Evolutionary conservation across 257 asterid genomes (phyloP), one percentile per base, ranked within the genome.

Genomic region (Euphrasia confusa): DNA sequence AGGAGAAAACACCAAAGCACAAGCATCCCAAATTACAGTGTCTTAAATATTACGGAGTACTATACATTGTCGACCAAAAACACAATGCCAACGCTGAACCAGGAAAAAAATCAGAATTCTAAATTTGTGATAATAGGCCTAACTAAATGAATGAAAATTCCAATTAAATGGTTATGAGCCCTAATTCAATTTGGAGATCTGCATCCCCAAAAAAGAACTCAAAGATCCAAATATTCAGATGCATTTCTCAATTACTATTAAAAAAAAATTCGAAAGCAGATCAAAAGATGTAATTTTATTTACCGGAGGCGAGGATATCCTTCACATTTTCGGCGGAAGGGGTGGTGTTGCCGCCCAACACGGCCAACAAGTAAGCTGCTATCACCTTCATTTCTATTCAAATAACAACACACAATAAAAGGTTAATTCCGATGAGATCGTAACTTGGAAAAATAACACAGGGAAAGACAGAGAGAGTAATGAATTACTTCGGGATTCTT

Each of bases 341-440:
- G 54, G 52, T 2, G 73, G 78, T 6, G 62, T 78, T 81, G 62
- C 84, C 87, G 28, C 86, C 87, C 81, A 81, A 70, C 27, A 81
- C 78, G 26, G 81, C 87, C 77, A 81, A 74, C 76, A 81, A 61
- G 74, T 78, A 78, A 15, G 87, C 78, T 32, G 87, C 83, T 4
- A 78, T 30, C 40, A 75, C 58, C 84, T 81, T 81, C 87, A 81
- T 81, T 14, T 60, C 78, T 78, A 69, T 15, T 40, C 58, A 21
- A 73, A 58, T 52, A 3, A 47, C 17, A 47, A 32, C 15, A 66
- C 48, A 48, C 40, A 33, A 7, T 2, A 27, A 68, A 45, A 33
- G 24, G 21, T 6, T 7, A 48, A 48, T 15, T 13, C 21, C 7
- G 21, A n/a, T n/a, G 65, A 66, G 50, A 44, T 56, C 61, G 24